Conservation (phyloP, 192 early-diverging fungal species). For the Pilaira anomala region DNA sequence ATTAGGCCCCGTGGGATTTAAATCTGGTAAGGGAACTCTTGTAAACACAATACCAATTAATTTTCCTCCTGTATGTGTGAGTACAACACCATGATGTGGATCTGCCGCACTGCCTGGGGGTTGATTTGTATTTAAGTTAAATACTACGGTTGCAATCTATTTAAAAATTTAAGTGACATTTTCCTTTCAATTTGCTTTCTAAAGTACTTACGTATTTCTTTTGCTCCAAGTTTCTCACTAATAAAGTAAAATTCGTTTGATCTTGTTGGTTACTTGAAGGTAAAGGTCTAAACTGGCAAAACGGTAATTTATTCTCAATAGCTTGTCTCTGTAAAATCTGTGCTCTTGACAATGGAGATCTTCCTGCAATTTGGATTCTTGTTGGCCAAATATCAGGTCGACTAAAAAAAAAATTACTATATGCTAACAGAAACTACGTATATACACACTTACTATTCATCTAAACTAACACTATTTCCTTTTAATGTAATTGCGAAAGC, state of each 20-base stretch:
- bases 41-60: constrained; percentile 38
- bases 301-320: constrained; percentile 32
- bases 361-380: constrained; percentile 33
- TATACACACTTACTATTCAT: constrained; percentile 37
- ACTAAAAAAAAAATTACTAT: constrained; percentile 16
- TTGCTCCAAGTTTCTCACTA: constrained; percentile 36
- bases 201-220: constrained; percentile 31
- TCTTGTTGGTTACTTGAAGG: constrained; percentile 28
- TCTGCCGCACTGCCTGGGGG: background rate
- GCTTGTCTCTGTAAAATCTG: constrained; percentile 27
- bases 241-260: constrained; percentile 26
- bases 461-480: constrained; percentile 23
- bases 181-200: background rate
- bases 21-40: constrained; percentile 28
- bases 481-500: constrained; percentile 36
- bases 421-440: too few relatives aligned
- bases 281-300: constrained; percentile 36
- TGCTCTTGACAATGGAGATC: constrained; percentile 29
- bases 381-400: constrained; percentile 38
- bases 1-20: constrained; percentile 12
- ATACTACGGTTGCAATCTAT: constrained; percentile 38
- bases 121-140: constrained; percentile 26
- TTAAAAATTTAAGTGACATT: background rate
- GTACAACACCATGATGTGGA: constrained; percentile 30
- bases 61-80: constrained; percentile 33